Evolutionary conservation across 2,329 filamentous ascomycete genomes (phyloP).

Genomic region (Sporothrix brunneoviolacea): DNA sequence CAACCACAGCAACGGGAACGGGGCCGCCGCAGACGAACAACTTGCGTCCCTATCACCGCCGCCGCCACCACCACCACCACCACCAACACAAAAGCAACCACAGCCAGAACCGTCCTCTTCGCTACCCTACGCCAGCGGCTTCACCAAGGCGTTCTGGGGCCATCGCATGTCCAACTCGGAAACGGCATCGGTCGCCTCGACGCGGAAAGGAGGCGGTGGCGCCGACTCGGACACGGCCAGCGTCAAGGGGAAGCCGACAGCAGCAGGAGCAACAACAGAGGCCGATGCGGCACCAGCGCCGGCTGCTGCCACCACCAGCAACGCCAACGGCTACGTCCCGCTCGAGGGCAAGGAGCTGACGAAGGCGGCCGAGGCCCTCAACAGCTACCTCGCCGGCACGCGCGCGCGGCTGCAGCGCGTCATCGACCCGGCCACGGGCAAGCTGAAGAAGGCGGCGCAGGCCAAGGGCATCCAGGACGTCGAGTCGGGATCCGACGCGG

Average conservation of each 20-base stretch:
- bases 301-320: background rate
- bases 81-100: conserved; percentile 12
- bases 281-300: background rate
- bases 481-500: background rate
- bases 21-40: too few species aligned
- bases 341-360: conserved; percentile 78
- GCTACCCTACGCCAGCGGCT: conserved; percentile 32
- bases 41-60: too few species aligned
- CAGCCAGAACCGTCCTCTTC: conserved; percentile 27
- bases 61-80: too few species aligned
- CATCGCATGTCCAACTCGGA: conserved; percentile 43
- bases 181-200: conserved; percentile 55
- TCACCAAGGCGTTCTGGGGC: conserved; percentile 49
- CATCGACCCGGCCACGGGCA: conserved; percentile 56
- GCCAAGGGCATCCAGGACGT: conserved; percentile 24
- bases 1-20: background rate
- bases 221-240: conserved; percentile 51
- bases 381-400: conserved; percentile 82
- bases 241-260: conserved; percentile 38
- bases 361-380: conserved; percentile 73
- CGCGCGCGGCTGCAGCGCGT: conserved; percentile 58
- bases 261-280: conserved; percentile 40
- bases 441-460: conserved; percentile 40
- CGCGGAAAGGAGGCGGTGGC: conserved; percentile 42
- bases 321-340: conserved; percentile 18